Percentiles rank a stretch among this genome's conserved stretches.
Conservation (phyloP, 2,329 filamentous ascomycete genomes). For the Epichloe gansuensis region DNA sequence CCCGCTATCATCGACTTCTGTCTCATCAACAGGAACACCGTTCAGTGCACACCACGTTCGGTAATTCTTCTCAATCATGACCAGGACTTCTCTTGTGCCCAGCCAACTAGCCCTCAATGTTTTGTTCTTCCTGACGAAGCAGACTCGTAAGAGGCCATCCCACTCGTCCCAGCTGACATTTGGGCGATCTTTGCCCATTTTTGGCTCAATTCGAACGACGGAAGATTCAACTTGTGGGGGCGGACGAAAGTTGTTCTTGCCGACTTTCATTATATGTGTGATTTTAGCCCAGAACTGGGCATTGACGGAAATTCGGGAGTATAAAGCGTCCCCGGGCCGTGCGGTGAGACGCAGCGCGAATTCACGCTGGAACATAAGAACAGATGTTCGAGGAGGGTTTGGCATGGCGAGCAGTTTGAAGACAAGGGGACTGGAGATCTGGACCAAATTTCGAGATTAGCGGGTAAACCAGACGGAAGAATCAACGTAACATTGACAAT, state of each 20-base stretch:
- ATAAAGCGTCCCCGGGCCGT: constrained; percentile 74
- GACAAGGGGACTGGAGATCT: constrained; percentile 83
- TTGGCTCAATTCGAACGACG: constrained; percentile 81
- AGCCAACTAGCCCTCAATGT: constrained; percentile 73
- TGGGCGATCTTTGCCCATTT: constrained; percentile 61
- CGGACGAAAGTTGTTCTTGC: constrained; percentile 91
- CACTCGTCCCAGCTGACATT: constrained; percentile 90
- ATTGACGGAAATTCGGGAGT: constrained; percentile 83
- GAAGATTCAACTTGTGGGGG: constrained; percentile 86
- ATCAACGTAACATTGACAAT: no score
- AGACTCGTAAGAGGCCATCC: constrained; percentile 76
- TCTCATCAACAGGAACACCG: constrained; percentile 64
- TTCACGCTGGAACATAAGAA: constrained; percentile 96
- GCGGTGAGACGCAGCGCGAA: constrained; percentile 86
- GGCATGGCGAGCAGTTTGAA: constrained; percentile 77
- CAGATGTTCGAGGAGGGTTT: constrained; percentile 67
- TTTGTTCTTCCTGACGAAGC: constrained; percentile 67
- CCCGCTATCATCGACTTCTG: constrained; percentile 33
- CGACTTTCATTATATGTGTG: constrained; percentile 78
- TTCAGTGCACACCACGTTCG: constrained; percentile 82
- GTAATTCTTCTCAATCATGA: constrained; percentile 78
- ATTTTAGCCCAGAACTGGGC: constrained; percentile 71
- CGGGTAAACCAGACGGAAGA: background rate
- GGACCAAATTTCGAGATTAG: constrained; percentile 1
- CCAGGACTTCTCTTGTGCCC: constrained; percentile 66